phyloP scores from a whole-genome alignment of 768 basidiomycete species.

The Sporobolomyces roseus region DNA sequence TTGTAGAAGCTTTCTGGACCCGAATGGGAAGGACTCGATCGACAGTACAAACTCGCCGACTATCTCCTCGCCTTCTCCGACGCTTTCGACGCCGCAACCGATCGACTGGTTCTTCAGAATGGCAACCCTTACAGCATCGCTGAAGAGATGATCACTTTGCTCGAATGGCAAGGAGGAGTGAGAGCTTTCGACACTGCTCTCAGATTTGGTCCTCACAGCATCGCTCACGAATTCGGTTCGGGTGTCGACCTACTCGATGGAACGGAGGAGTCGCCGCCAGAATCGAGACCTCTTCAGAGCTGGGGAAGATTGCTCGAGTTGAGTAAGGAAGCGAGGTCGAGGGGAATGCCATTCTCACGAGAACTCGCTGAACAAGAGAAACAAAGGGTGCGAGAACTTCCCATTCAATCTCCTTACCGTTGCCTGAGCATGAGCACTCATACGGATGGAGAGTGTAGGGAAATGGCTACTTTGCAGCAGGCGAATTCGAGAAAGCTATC shows the following conservation, averaged over 20 bases:
- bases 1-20: constrained; percentile 28
- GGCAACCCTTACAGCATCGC: constrained; percentile 35
- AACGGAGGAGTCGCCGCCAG: constrained; percentile 1
- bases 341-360: constrained; percentile 19
- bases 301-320: constrained; percentile 33
- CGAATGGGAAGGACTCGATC: constrained; percentile 34
- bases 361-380: constrained; percentile 40
- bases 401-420: neutral
- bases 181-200: constrained; percentile 38
- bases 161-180: constrained; percentile 40
- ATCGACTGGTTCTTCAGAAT: constrained; percentile 33
- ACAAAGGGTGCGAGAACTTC: constrained; percentile 24
- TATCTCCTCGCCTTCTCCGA: constrained; percentile 40
- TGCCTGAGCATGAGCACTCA: neutral
- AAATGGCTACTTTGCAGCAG: constrained; percentile 32
- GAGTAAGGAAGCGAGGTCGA: constrained; percentile 25
- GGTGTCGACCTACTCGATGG: constrained; percentile 25
- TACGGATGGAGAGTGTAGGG: constrained; percentile 13
- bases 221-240: constrained; percentile 27
- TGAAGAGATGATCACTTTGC: constrained; percentile 34
- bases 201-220: constrained; percentile 21
- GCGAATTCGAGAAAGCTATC: constrained; percentile 33
- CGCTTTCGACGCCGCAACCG: constrained; percentile 40
- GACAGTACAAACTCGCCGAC: constrained; percentile 38
- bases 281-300: constrained; percentile 22